Evolutionary conservation across 1,284 basidiomycete species (phyloP).

Genomic region (Pisolithus thermaeus): DNA sequence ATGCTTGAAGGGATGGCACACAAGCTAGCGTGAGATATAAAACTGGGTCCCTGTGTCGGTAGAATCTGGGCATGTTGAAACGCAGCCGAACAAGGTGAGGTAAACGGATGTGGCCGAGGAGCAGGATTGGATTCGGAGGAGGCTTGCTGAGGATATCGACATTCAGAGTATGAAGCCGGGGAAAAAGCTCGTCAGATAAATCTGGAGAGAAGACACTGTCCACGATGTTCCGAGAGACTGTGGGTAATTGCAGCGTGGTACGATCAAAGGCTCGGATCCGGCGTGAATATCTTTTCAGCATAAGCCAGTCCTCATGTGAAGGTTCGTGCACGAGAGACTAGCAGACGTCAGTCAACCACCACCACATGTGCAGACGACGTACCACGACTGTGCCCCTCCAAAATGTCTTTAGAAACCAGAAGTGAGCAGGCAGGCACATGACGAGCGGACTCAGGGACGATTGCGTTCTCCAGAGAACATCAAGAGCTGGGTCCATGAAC

Average conservation of each 20-base stretch:
- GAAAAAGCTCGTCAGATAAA: conserved; percentile 21
- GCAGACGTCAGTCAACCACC: background rate
- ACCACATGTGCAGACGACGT: conserved; percentile 13
- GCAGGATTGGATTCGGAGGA: conserved; percentile 13
- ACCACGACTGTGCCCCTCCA: conserved; percentile 4
- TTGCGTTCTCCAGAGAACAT: conserved; percentile 27
- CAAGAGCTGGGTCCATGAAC: conserved; percentile 24
- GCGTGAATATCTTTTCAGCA: conserved; percentile 19
- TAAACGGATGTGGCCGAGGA: conserved; percentile 18
- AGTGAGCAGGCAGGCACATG: conserved; percentile 24
- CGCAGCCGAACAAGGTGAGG: conserved; percentile 13
- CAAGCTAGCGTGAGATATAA: too few relatives aligned
- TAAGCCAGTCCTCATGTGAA: conserved; percentile 17
- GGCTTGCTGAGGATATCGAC: conserved; percentile 23
- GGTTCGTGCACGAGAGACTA: conserved; percentile 21
- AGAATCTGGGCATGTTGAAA: too few relatives aligned
- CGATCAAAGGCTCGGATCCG: conserved; percentile 23
- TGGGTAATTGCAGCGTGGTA: conserved; percentile 17
- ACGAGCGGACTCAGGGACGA: conserved; percentile 24
- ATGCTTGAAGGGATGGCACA: too few relatives aligned
- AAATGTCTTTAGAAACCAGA: conserved; percentile 17
- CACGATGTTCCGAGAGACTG: conserved; percentile 18
- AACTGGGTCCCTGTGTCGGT: too few relatives aligned
- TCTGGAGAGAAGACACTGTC: conserved; percentile 15
- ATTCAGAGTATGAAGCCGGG: conserved; percentile 21